Conservation (phyloP, 768 basidiomycete genomes). For the Lentinula sp. region DNA sequence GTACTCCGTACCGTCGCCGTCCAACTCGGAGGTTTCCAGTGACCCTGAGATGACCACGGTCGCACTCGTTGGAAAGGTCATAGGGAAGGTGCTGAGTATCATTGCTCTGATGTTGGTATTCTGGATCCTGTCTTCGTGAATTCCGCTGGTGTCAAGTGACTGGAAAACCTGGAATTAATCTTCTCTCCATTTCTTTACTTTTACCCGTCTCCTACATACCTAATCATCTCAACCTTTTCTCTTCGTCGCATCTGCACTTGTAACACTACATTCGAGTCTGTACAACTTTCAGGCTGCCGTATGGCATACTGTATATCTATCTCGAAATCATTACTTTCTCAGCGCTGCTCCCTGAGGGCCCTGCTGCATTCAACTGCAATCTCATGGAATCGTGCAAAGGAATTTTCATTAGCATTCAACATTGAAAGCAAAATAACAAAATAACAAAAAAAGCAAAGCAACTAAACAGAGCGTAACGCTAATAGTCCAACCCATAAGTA, state of each 20-base stretch:
- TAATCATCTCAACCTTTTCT: background rate
- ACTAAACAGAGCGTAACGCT: background rate
- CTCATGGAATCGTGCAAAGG: background rate
- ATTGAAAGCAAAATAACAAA: background rate
- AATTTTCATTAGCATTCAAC: background rate
- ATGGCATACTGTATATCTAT: too few species aligned
- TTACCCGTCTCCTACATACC: too few species aligned
- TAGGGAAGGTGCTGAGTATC: background rate
- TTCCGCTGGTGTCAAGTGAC: too few species aligned
- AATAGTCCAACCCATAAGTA: background rate
- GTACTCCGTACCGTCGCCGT: background rate
- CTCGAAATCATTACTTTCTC: too few species aligned
- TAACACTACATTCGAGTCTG: background rate
- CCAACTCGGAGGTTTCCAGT: background rate
- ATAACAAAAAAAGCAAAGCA: background rate
- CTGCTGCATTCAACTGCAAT: background rate
- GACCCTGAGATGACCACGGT: background rate
- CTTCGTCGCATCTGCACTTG: background rate
- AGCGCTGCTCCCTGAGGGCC: too few species aligned
- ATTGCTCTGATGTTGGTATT: background rate
- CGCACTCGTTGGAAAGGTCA: background rate
- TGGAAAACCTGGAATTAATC: too few species aligned
- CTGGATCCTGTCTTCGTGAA: background rate
- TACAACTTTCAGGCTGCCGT: too few species aligned
- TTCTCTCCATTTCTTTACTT: background rate